Evolutionary conservation across 805 yeast species (phyloP).

Genomic region (Pichia eremophila): DNA sequence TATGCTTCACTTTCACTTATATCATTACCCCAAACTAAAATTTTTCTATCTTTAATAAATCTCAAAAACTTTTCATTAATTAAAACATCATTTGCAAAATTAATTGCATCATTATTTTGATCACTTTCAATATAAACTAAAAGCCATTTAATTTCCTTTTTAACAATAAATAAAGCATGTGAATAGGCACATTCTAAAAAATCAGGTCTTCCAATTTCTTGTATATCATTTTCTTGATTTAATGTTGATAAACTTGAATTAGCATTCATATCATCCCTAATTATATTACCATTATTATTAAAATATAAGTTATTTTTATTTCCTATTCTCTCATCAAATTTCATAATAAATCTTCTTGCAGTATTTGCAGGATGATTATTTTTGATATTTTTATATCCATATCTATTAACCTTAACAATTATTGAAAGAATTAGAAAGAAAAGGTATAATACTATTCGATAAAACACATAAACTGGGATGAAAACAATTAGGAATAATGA

Average conservation of each 20-base stretch:
- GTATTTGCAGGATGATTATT: constrained; percentile 24
- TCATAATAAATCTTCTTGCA: constrained; percentile 24
- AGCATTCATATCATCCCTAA: neutral
- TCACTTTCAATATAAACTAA: constrained; percentile 66
- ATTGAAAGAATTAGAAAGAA: constrained; percentile 18
- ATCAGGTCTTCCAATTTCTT: constrained; percentile 24
- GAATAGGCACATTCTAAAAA: constrained; percentile 73
- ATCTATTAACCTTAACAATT: constrained; percentile 14
- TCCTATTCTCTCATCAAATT: constrained; percentile 26
- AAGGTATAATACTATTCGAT: constrained; percentile 14
- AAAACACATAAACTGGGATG: constrained; percentile 19
- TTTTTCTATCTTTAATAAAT: constrained; percentile 39
- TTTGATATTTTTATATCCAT: constrained; percentile 15
- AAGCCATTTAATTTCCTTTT: constrained; percentile 61
- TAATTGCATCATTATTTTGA: constrained; percentile 52
- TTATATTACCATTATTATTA: too few relatives aligned
- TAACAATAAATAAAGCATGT: constrained; percentile 64
- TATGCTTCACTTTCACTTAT: constrained; percentile 72
- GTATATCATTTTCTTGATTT: constrained; percentile 7
- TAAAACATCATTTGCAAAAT: constrained; percentile 46
- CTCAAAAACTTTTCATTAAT: constrained; percentile 40
- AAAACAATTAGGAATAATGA: constrained; percentile 10
- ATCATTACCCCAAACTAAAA: constrained; percentile 83
- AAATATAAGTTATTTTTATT: constrained; percentile 7
- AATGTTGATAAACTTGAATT: neutral